Base-by-base conservation (phyloP, 2,329 filamentous ascomycete species). In the Cytospora piceae region DNA sequence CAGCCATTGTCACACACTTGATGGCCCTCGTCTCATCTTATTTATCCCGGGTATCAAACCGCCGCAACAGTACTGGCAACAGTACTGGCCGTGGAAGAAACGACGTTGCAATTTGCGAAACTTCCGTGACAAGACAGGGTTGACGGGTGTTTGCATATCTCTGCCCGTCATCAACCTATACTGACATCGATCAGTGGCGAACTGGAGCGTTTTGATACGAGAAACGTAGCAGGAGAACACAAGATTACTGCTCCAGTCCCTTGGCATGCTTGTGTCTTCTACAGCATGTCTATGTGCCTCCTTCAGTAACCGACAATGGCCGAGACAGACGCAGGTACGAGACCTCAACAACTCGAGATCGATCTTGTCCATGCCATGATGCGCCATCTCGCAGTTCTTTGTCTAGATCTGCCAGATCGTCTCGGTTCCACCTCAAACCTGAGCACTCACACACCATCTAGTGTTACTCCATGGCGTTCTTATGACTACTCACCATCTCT, bases 401-500 rank as follows among this genome's bases (percentile, higher is more conserved):
- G 3, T 57, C 42, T 55, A 56, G 51, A 66, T 49, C 31, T 37
- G 22, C 37, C 29, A 29, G 46, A 22, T n/a, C 58, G 49, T 55
- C 64, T 67, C 64, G 67, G 57, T 52, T 66, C 58, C 27, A 54
- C 32, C 53, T 66, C 64, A 37, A 68, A 66, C 67, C 58, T 68
- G 64, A 62, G 67, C 67, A 68, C 37, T 68, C 64, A 68, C 22
- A 20, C 17, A 39, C 61, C 22, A 14, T 14, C 22, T 63, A 63
- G 39, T 24, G 61, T 63, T 57, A 42, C 61, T 57, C 61, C 39
- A 57, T 57, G 53, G 42, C 3, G 29, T 51, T 39, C 39, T 54
- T 49, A 53, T 46, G 51, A 57, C 61, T 37, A 15, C 39, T 55
- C 14, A 58, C 27, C 49, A 60, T 39, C 22, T 53, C 46, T 58